Percentiles rank a stretch among this genome's conserved stretches.
Evolutionary conservation across 257 asterid genomes (phyloP).

Genomic region (Solanum appendiculatum): DNA sequence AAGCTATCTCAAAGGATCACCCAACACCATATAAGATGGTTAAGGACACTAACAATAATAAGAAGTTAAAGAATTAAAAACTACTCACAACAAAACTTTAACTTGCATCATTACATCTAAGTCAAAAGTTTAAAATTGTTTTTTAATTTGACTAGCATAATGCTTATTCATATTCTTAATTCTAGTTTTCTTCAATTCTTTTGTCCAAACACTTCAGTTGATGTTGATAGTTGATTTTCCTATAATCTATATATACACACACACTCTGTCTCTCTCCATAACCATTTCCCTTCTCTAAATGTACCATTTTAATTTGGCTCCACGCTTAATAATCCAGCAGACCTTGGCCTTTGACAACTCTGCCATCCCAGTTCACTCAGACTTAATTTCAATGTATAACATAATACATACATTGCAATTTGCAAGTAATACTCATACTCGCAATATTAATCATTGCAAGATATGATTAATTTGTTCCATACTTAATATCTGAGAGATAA

Average conservation of each 20-base stretch:
- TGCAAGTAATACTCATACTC: background rate
- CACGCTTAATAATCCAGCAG: background rate
- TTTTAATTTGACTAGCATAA: background rate
- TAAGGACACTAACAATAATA: background rate
- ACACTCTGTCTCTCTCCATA: background rate
- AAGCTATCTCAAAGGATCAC: background rate
- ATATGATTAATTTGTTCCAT: background rate
- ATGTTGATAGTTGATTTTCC: background rate
- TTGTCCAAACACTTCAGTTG: background rate
- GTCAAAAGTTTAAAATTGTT: background rate
- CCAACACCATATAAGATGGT: background rate
- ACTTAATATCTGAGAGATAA: background rate
- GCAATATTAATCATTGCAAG: background rate
- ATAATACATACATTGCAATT: background rate
- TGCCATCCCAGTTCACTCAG: background rate
- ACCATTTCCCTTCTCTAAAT: background rate
- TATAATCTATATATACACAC: background rate
- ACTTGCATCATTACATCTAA: background rate
- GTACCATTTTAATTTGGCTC: background rate
- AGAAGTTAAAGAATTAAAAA: background rate
- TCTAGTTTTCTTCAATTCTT: background rate
- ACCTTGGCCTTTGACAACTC: background rate
- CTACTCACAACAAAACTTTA: background rate
- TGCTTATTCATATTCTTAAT: background rate
- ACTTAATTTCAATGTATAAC: background rate